Base-by-base conservation (phyloP, 1,139 yeast species). In the Yamadazyma membranifaciens region DNA sequence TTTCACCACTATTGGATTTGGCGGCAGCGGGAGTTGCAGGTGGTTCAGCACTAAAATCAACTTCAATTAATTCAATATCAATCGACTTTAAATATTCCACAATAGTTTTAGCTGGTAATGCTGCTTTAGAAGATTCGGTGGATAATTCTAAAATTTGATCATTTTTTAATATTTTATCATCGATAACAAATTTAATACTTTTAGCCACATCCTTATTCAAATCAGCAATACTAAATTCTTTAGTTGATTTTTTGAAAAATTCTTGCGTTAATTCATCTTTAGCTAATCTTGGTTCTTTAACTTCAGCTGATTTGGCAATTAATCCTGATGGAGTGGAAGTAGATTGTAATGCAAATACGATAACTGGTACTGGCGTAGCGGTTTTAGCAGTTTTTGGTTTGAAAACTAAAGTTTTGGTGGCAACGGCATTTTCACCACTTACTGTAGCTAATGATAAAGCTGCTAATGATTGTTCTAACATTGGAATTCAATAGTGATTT, bases 381-480 rank as follows among this genome's bases (percentile, higher is more conserved):
- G 88, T 67, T 60, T 87, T 88, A 41, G 95, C 84, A 37, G 96
- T 87, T 66, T 88, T 88, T 54, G 96, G 96, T 68, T 88, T 88
- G 76, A 88, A 88, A 27, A 88, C 89, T 50, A 88, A 73, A 4
- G 92, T 77, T 63, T 88, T 88, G 48, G 86, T 80, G 33, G 79
- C 64, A 29, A 63, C 50, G 3, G 79, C 73, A 33, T 60, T 56
- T 30, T 65, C 78, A 33, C 69, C 56, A 17, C 69, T 49, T 25
- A 71, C 71, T 30, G 73, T 65, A 34, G 76, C 69, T 52, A 80
- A 62, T 37, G 83, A 76, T 51, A 81, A 67, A 40, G 78, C 73
- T 35, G 83, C 79, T 54, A 81, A 74, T 10, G 81, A 65, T 59
- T 78, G 79, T 65, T 74, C 82, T 49, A 79, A 69, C 41, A 83